phyloP scores from a whole-genome alignment of 768 basidiomycete species.

The Tylopilus intermedius region DNA sequence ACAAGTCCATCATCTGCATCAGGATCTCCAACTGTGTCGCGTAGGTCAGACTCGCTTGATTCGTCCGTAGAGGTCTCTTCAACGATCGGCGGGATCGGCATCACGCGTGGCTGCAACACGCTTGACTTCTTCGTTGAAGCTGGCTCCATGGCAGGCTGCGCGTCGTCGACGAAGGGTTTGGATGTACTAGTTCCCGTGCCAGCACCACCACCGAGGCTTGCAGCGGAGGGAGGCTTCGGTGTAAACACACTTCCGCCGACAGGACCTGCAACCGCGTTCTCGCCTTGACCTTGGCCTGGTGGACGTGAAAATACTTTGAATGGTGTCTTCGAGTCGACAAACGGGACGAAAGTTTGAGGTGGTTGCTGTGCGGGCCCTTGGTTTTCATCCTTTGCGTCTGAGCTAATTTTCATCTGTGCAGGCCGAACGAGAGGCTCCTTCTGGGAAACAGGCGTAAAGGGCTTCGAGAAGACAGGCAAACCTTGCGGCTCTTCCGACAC shows the following conservation, averaged over 20 bases:
- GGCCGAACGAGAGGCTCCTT: constrained; percentile 32
- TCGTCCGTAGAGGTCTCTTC: constrained; percentile 31
- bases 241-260: constrained; percentile 34
- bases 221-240: constrained; percentile 36
- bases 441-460: constrained; percentile 56
- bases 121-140: constrained; percentile 20
- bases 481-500: constrained; percentile 34
- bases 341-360: constrained; percentile 39
- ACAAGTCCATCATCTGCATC: too few relatives aligned
- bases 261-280: constrained; percentile 28
- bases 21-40: constrained; percentile 15
- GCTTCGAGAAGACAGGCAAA: constrained; percentile 52
- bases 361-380: constrained; percentile 15
- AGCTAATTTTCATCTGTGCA: constrained; percentile 13
- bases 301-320: constrained; percentile 70
- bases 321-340: constrained; percentile 37
- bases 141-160: constrained; percentile 12
- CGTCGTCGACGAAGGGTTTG: constrained; percentile 35
- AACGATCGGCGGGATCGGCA: constrained; percentile 16
- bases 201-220: constrained; percentile 5
- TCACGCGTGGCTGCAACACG: constrained; percentile 16
- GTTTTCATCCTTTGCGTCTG: constrained; percentile 18
- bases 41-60: constrained; percentile 27
- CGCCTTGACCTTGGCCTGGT: constrained; percentile 38
- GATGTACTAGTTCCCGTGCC: constrained; percentile 22